phyloP scores from a whole-genome alignment of 495 filamentous ascomycete species.

The Tuber calosporum region DNA sequence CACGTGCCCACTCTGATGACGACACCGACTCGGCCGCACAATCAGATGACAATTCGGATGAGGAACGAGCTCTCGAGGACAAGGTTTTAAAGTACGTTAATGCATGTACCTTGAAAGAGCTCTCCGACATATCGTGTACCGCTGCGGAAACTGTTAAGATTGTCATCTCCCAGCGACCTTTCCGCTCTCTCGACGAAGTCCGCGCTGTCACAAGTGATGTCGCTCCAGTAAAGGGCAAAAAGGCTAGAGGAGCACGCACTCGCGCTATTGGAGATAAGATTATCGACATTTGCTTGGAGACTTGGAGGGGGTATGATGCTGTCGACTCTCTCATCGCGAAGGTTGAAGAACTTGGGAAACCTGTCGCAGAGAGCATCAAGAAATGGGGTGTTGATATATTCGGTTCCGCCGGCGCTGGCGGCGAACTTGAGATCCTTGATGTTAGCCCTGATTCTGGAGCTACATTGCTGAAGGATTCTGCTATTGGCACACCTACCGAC shows the following conservation, averaged over 20 bases:
- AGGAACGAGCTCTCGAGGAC: conserved; percentile 46
- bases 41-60: conserved; percentile 43
- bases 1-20: conserved; percentile 45
- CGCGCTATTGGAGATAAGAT: conserved; percentile 61
- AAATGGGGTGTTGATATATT: conserved; percentile 72
- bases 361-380: conserved; percentile 61
- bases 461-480: conserved; percentile 52
- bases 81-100: conserved; percentile 78
- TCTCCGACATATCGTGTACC: conserved; percentile 69
- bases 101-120: conserved; percentile 59
- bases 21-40: conserved; percentile 54
- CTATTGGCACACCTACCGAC: conserved; percentile 64
- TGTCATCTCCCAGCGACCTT: conserved; percentile 65
- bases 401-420: conserved; percentile 52
- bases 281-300: conserved; percentile 62
- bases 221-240: conserved; percentile 44
- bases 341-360: conserved; percentile 64
- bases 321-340: conserved; percentile 68
- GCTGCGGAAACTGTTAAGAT: conserved; percentile 58
- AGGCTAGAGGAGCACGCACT: conserved; percentile 46
- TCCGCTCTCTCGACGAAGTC: conserved; percentile 55
- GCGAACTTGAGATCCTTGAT: conserved; percentile 62
- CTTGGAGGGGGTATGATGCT: conserved; percentile 63
- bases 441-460: conserved; percentile 48
- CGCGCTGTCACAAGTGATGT: conserved; percentile 53